Evolutionary conservation across 177 flowering plant genomes (phyloP).

Genomic region (Vitis hybrid): DNA sequence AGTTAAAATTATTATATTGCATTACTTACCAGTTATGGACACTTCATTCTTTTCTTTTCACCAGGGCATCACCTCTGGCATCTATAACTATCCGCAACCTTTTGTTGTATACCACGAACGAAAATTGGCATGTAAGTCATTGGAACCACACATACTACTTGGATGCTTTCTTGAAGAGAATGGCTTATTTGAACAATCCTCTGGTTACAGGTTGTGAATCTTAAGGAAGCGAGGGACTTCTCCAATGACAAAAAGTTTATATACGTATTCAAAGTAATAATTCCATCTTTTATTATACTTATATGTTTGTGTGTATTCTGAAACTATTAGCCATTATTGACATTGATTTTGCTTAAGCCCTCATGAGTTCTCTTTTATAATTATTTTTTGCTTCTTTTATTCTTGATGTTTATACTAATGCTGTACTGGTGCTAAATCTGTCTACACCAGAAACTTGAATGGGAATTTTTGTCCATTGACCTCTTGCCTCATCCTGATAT

Average conservation of each 20-base stretch:
- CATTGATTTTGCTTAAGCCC: background rate
- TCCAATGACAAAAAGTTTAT: constrained; percentile 69
- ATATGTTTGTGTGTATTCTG: background rate
- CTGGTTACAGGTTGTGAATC: constrained; percentile 75
- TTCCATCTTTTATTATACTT: constrained; percentile 2
- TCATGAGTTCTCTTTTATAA: background rate
- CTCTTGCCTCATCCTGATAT: constrained; percentile 99
- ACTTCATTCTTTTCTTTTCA: constrained; percentile 3
- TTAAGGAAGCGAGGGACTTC: constrained; percentile 94
- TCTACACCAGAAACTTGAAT: constrained; percentile 86
- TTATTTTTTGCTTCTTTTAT: background rate
- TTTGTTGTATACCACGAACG: constrained; percentile 84
- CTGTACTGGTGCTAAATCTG: background rate
- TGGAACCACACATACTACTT: background rate
- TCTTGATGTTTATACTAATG: background rate
- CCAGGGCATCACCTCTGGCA: constrained; percentile 93
- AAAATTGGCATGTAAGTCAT: constrained; percentile 78
- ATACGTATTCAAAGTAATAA: constrained; percentile 87
- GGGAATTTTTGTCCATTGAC: constrained; percentile 93
- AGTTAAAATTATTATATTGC: background rate
- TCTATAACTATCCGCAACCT: constrained; percentile 90
- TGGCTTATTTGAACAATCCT: constrained; percentile 4
- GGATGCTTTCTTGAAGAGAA: constrained; percentile 3
- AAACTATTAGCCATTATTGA: background rate
- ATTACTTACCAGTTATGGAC: background rate